These are phyloP conservation scores for Aurantiochytrium sp. DNA, from an alignment of 108 stramenopile genomes.

Conservation along the genomic window DNA sequence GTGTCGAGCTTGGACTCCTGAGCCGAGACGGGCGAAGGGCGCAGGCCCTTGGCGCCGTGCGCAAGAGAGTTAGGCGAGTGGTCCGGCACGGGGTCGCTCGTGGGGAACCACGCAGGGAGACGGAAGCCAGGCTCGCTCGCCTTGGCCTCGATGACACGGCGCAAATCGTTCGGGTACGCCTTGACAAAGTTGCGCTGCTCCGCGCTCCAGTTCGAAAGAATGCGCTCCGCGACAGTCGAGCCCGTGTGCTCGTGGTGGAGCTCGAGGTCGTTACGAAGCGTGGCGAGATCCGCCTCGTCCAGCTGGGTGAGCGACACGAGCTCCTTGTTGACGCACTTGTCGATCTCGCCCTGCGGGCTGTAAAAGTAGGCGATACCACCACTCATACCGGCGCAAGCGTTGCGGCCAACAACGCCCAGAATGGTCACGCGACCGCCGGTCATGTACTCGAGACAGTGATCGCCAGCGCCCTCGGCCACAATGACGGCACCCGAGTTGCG, in stretches of 20 bases:
- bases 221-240: background rate
- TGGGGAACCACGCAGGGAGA: background rate
- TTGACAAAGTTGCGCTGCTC: background rate
- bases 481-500: constrained; percentile 93
- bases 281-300: background rate
- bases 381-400: constrained; percentile 97
- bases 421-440: constrained; percentile 86
- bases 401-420: constrained; percentile 85
- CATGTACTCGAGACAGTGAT: constrained; percentile 98
- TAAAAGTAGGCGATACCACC: constrained; percentile 85
- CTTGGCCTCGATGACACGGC: background rate
- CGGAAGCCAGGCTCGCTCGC: background rate
- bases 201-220: background rate
- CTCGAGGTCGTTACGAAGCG: background rate
- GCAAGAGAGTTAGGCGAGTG: background rate
- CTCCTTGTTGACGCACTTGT: background rate
- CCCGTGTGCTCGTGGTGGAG: background rate
- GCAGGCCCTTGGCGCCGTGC: too few species aligned
- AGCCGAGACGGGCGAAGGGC: too few species aligned
- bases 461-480: constrained; percentile 92
- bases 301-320: background rate
- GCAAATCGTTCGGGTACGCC: constrained; percentile 8
- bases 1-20: too few species aligned
- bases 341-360: background rate
- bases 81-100: background rate